These are phyloP conservation scores for Tuber umbilicatum DNA, from an alignment of 495 filamentous ascomycete species.

Conservation along the genomic window DNA sequence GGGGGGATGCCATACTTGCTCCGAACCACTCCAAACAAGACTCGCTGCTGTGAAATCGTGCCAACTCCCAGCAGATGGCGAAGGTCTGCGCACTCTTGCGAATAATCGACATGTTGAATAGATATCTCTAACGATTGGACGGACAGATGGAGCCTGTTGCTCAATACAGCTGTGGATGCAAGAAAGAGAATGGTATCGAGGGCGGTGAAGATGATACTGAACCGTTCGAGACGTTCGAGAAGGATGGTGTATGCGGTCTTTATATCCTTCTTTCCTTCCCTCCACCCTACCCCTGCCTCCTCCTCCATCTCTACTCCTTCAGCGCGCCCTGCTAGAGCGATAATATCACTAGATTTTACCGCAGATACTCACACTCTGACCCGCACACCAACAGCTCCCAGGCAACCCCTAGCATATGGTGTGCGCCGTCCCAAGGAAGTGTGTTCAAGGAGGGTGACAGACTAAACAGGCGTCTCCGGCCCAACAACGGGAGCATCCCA, in stretches of 20 bases:
- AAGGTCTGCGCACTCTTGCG: not conserved
- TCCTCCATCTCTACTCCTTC: not conserved
- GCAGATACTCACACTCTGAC: not conserved
- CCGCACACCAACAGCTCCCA: not conserved
- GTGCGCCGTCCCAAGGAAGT: not conserved
- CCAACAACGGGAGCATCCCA: not conserved
- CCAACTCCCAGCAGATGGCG: constrained; percentile 15
- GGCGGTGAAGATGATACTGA: not conserved
- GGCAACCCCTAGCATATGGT: not conserved
- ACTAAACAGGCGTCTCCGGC: not conserved
- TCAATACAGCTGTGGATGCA: not conserved
- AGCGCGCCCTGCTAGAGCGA: not conserved
- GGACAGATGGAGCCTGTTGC: not conserved
- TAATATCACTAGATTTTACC: not conserved
- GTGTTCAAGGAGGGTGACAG: not conserved
- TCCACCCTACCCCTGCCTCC: not conserved
- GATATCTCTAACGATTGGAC: not conserved
- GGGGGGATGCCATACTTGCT: not conserved
- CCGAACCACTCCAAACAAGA: constrained; percentile 19
- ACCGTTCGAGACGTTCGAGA: not conserved
- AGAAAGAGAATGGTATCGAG: not conserved
- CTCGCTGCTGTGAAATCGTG: constrained; percentile 20
- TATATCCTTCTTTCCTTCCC: not conserved
- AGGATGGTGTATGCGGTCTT: not conserved
- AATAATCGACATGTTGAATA: not conserved